A percentile compares a stretch with the other conserved stretches of the same genome.
Conservation (phyloP, 176 grass and related monocot genomes). For the Tuctoria greenei region DNA sequence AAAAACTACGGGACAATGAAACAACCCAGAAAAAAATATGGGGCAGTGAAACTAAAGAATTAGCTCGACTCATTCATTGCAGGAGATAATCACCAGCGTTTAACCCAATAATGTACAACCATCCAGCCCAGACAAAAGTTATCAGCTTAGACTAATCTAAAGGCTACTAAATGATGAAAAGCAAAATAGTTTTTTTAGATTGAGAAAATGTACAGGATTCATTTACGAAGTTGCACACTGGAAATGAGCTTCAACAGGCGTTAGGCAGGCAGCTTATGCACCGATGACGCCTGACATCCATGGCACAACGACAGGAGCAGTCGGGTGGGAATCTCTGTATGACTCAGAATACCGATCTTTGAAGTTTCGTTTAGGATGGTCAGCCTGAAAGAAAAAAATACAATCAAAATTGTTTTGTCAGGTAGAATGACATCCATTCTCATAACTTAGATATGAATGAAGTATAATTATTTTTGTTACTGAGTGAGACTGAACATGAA, state of each 20-base stretch:
- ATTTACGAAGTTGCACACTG: neutral
- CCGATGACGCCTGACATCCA: slow-evolving; percentile 74
- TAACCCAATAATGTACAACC: neutral
- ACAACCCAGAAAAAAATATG: neutral
- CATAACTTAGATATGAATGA: neutral
- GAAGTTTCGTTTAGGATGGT: slow-evolving; percentile 62
- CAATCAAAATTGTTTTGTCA: neutral
- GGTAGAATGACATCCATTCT: neutral
- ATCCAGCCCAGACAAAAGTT: neutral
- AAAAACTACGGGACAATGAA: neutral
- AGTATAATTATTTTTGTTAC: neutral
- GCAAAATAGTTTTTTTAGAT: neutral
- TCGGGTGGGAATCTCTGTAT: slow-evolving; percentile 66
- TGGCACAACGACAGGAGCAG: slow-evolving; percentile 61
- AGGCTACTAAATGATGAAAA: slow-evolving; percentile 7
- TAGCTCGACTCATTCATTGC: neutral
- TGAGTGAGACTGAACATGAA: neutral
- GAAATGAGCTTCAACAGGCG: neutral
- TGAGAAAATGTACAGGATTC: neutral
- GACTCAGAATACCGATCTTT: slow-evolving; percentile 72
- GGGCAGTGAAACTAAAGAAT: neutral
- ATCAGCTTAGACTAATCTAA: slow-evolving; percentile 17
- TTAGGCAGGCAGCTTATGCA: slow-evolving; percentile 8
- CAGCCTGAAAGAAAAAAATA: slow-evolving; percentile 38
- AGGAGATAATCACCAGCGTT: slow-evolving; percentile 1